These are phyloP conservation scores for Pythium phragmitis DNA, from an alignment of 352 stramenopile species.

Conservation along the genomic window DNA sequence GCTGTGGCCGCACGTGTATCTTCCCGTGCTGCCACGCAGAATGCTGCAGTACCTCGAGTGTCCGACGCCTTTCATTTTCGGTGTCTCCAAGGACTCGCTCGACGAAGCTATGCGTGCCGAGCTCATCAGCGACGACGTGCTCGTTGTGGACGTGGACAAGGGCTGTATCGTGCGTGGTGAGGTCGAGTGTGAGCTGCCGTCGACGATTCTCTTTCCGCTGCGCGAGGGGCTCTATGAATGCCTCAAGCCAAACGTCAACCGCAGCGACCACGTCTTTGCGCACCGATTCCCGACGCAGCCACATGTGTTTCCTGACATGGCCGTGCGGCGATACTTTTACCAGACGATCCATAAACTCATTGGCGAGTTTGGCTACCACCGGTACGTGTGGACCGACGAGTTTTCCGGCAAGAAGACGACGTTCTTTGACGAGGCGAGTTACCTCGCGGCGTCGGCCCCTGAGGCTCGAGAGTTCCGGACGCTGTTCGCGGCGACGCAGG, in stretches of 20 bases:
- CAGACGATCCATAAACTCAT: slow-evolving; percentile 67
- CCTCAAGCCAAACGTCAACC: slow-evolving; percentile 35
- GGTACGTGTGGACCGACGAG: slow-evolving; percentile 85
- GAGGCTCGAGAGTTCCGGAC: slow-evolving; percentile 83
- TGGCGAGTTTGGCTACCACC: slow-evolving; percentile 82
- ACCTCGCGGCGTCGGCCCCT: slow-evolving; percentile 66
- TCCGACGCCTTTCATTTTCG: slow-evolving; percentile 85
- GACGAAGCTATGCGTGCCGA: slow-evolving; percentile 59
- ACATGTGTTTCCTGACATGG: slow-evolving; percentile 69
- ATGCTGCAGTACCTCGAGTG: slow-evolving; percentile 87
- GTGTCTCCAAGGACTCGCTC: slow-evolving; percentile 59
- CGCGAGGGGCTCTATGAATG: slow-evolving; percentile 30
- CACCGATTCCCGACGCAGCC: slow-evolving; percentile 38
- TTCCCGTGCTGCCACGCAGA: slow-evolving; percentile 69
- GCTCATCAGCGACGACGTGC: slow-evolving; percentile 61
- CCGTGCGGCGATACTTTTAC: slow-evolving; percentile 69
- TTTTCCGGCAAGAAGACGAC: slow-evolving; percentile 75
- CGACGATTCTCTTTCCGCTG: slow-evolving; percentile 24
- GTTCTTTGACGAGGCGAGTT: slow-evolving; percentile 87
- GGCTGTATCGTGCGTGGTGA: slow-evolving; percentile 25
- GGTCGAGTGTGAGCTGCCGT: slow-evolving; percentile 22
- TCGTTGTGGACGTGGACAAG: slow-evolving; percentile 64
- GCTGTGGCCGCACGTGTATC: slow-evolving; percentile 86
- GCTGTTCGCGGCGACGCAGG: slow-evolving; percentile 82
- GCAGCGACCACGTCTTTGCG: slow-evolving; percentile 35